A percentile compares a stretch with the other conserved stretches of the same genome.
Conservation (phyloP, 495 filamentous ascomycete species). For the Xanthoparmelia taractica region DNA sequence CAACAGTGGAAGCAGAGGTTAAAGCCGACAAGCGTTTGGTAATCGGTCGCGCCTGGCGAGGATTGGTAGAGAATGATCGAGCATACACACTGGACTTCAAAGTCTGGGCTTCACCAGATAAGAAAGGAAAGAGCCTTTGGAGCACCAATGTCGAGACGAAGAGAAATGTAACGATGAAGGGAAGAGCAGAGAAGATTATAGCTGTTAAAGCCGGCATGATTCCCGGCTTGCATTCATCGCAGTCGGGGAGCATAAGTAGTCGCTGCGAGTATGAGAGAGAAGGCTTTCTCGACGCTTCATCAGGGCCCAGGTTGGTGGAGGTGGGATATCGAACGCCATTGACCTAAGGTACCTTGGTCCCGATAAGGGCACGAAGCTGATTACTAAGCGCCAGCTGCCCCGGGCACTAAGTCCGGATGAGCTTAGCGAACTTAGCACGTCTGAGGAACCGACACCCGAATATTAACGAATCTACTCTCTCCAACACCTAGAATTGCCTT, state of each 20-base stretch:
- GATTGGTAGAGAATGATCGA: constrained; percentile 23
- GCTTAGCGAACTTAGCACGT: too few species aligned
- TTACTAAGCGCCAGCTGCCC: neutral
- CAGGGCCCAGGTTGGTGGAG: neutral
- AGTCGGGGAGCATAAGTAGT: constrained; percentile 33
- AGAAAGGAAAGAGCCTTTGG: constrained; percentile 55
- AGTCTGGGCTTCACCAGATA: constrained; percentile 45
- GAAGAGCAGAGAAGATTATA: constrained; percentile 42
- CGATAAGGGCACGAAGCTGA: too few species aligned
- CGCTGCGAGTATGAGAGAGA: neutral
- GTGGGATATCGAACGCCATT: neutral
- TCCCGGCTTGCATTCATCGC: constrained; percentile 37
- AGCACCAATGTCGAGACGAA: constrained; percentile 48
- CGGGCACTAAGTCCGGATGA: too few species aligned
- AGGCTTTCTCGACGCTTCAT: neutral
- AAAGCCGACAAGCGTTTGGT: constrained; percentile 43
- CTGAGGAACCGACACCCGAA: too few species aligned
- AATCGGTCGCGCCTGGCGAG: constrained; percentile 15
- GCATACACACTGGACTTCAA: constrained; percentile 25
- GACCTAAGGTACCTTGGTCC: too few species aligned
- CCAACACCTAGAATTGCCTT: too few species aligned
- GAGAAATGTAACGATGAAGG: constrained; percentile 56
- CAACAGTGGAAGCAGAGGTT: constrained; percentile 65
- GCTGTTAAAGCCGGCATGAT: constrained; percentile 24
- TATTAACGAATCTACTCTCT: too few species aligned